These are phyloP conservation scores for Micractinium sp. DNA, from an alignment of 139 green algal genomes.

Conservation along the genomic window DNA sequence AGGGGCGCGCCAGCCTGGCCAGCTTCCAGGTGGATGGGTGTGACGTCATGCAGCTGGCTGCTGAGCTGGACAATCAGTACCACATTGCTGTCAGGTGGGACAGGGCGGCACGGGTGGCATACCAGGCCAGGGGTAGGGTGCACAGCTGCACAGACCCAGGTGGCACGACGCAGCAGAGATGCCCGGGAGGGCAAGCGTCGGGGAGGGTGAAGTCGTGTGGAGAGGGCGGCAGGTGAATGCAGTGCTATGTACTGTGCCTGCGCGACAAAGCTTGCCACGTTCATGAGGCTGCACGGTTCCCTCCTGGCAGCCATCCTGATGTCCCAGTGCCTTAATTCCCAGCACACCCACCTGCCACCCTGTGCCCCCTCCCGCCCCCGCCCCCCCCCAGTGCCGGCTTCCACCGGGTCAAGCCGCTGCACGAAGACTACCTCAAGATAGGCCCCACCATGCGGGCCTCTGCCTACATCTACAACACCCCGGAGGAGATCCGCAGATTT, in stretches of 20 bases:
- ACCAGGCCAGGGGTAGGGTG: background rate
- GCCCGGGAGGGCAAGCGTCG: too few species aligned
- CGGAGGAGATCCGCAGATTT: background rate
- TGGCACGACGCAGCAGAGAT: too few species aligned
- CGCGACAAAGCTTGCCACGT: too few species aligned
- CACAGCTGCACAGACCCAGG: background rate
- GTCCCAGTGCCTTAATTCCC: too few species aligned
- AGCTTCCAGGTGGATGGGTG: conserved; percentile 92
- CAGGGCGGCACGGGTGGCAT: background rate
- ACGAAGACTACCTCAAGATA: conserved; percentile 72
- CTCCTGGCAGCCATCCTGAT: too few species aligned
- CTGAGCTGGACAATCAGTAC: conserved; percentile 77
- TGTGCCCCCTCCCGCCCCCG: background rate
- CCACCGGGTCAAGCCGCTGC: conserved; percentile 31
- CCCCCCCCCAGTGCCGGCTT: background rate
- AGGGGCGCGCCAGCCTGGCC: conserved; percentile 74
- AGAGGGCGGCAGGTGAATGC: too few species aligned
- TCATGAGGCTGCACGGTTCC: too few species aligned
- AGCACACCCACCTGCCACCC: background rate
- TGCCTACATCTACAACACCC: conserved; percentile 95
- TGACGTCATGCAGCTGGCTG: conserved; percentile 90
- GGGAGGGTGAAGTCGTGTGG: too few species aligned
- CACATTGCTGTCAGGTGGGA: conserved; percentile 85
- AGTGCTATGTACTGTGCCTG: too few species aligned
- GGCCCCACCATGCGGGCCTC: conserved; percentile 80